A percentile compares a stretch with the other conserved stretches of the same genome.
phyloP scores from a whole-genome alignment of 1,284 basidiomycete species.

The Polyporus tsugae region DNA sequence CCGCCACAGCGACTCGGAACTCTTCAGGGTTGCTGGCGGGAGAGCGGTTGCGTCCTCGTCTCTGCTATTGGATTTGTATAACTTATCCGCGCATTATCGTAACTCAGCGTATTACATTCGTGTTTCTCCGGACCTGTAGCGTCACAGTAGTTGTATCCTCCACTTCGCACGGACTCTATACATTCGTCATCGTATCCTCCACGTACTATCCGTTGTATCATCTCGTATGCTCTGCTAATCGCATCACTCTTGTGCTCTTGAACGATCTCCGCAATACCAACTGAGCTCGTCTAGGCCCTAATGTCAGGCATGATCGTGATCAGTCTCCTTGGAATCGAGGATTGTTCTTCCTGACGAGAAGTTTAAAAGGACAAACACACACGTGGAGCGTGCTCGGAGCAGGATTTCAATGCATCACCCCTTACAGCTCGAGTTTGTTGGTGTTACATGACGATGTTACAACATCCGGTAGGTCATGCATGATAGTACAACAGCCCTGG shows the following conservation, averaged over 20 bases:
- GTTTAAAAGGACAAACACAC: background rate
- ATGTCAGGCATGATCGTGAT: background rate
- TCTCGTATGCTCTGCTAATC: conserved; percentile 1
- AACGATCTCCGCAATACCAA: background rate
- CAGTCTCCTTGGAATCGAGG: conserved; percentile 2
- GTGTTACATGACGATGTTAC: background rate
- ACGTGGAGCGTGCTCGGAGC: background rate
- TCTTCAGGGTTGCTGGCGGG: background rate
- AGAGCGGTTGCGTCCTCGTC: background rate
- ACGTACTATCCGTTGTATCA: background rate
- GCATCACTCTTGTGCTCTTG: background rate
- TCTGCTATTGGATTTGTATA: background rate
- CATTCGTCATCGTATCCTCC: background rate
- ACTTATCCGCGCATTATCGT: background rate
- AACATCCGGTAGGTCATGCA: background rate
- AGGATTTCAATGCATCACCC: background rate
- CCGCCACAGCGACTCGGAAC: background rate
- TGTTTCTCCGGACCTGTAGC: conserved; percentile 5
- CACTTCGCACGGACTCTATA: conserved; percentile 1
- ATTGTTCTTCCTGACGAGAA: background rate
- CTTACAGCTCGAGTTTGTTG: background rate
- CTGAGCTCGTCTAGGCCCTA: background rate
- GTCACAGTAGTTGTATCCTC: background rate
- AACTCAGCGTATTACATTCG: background rate
- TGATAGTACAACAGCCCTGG: background rate